Percentiles rank a stretch among this genome's conserved stretches.
phyloP scores from a whole-genome alignment of 768 basidiomycete genomes.

The Russula olivacea region DNA sequence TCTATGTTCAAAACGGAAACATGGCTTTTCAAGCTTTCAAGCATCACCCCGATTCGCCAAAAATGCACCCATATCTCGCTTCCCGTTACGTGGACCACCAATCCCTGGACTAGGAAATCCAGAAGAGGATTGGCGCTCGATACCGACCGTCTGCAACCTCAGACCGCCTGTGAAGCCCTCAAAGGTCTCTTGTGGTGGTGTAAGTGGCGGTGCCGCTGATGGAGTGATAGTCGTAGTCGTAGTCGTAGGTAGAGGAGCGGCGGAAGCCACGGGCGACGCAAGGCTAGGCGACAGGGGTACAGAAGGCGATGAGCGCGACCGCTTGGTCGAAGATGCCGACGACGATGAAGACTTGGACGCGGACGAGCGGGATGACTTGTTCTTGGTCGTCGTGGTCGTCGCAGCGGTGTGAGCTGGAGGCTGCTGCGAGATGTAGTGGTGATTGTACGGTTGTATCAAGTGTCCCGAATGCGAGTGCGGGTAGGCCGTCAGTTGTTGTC shows the following conservation, averaged over 20 bases:
- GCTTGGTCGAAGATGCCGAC: constrained; percentile 26
- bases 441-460: constrained; percentile 24
- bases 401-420: no score
- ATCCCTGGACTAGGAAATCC: constrained; percentile 22
- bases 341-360: constrained; percentile 26
- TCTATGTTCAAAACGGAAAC: not conserved
- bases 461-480: not conserved
- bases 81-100: constrained; percentile 15
- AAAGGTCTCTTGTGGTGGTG: constrained; percentile 29
- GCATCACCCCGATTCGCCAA: constrained; percentile 17
- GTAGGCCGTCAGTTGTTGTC: not conserved
- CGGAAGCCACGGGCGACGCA: constrained; percentile 37
- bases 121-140: constrained; percentile 10
- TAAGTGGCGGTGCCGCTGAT: constrained; percentile 28
- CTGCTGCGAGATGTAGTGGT: constrained; percentile 29
- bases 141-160: constrained; percentile 7
- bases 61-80: constrained; percentile 20
- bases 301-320: constrained; percentile 38
- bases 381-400: constrained; percentile 9
- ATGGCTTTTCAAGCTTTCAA: not conserved
- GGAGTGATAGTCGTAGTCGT: constrained; percentile 9
- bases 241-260: not conserved
- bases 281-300: constrained; percentile 41
- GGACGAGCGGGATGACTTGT: constrained; percentile 25
- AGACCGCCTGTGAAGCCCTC: constrained; percentile 31